phyloP scores from a whole-genome alignment of 2,329 filamentous ascomycete species.

The Ciborinia camelliae region DNA sequence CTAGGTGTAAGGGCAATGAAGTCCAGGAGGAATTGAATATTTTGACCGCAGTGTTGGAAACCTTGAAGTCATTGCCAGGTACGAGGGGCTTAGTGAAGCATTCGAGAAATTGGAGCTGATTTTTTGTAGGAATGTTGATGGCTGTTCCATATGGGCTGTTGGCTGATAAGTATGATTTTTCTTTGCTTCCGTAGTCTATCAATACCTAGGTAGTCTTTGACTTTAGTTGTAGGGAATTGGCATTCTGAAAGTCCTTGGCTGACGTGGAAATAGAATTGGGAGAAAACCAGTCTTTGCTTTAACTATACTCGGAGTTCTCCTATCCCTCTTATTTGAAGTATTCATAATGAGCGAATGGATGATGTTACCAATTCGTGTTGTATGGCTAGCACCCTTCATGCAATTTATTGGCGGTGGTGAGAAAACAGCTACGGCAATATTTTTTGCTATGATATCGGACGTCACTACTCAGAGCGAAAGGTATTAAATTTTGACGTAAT shows the following conservation, averaged over 20 bases:
- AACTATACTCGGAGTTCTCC: slow-evolving; percentile 35
- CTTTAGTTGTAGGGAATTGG: no score
- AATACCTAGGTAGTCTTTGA: no score
- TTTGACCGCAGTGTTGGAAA: slow-evolving; percentile 36
- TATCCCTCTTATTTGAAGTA: slow-evolving; percentile 35
- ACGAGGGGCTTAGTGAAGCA: slow-evolving; percentile 4
- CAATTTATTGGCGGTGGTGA: slow-evolving; percentile 40
- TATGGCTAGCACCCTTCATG: slow-evolving; percentile 39
- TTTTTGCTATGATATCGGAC: slow-evolving; percentile 41
- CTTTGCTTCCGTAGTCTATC: not conserved
- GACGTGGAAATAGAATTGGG: slow-evolving; percentile 33
- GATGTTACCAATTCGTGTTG: slow-evolving; percentile 36
- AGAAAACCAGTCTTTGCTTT: slow-evolving; percentile 39
- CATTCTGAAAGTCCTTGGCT: not conserved
- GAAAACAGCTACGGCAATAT: slow-evolving; percentile 35
- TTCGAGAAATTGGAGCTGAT: slow-evolving; percentile 10
- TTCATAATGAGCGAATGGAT: slow-evolving; percentile 39
- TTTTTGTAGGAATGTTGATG: slow-evolving; percentile 31
- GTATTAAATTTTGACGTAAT: slow-evolving; percentile 26
- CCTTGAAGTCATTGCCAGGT: slow-evolving; percentile 37
- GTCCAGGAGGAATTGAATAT: slow-evolving; percentile 41
- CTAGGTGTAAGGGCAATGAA: slow-evolving; percentile 39
- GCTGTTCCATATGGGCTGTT: slow-evolving; percentile 42
- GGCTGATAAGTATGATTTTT: slow-evolving; percentile 39
- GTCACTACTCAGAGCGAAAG: slow-evolving; percentile 40